Evolutionary conservation across 371 early-diverging fungal genomes (phyloP).

Genomic region (Nosema muscidifuracis): DNA sequence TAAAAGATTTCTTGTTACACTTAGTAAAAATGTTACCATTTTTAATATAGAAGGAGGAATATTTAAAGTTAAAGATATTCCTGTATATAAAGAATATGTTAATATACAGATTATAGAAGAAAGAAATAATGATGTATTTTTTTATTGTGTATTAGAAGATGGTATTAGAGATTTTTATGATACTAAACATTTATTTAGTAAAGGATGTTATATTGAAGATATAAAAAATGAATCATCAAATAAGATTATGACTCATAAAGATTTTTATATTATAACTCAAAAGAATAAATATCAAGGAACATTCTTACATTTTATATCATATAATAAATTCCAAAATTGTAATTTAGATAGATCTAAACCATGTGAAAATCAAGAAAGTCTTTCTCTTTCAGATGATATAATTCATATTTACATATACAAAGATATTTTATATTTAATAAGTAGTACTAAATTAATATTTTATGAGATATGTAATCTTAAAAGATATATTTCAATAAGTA

Average conservation of each 20-base stretch:
- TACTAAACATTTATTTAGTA: conserved; percentile 22
- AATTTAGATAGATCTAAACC: conserved; percentile 39
- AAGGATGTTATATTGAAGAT: conserved; percentile 13
- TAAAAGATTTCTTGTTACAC: conserved; percentile 32
- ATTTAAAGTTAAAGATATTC: conserved; percentile 17
- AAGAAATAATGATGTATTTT: conserved; percentile 31
- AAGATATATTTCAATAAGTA: conserved; percentile 32
- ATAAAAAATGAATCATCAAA: conserved; percentile 11
- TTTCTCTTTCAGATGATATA: conserved; percentile 8
- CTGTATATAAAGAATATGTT: conserved; percentile 34
- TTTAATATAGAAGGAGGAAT: conserved; percentile 36
- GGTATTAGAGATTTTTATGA: conserved; percentile 52
- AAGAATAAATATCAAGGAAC: conserved; percentile 28
- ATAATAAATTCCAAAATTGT: conserved; percentile 45
- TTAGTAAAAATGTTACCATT: conserved; percentile 31
- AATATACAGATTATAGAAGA: conserved; percentile 47
- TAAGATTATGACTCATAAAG: neutral
- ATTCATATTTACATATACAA: conserved; percentile 3
- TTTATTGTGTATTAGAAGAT: conserved; percentile 28
- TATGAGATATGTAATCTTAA: conserved; percentile 43
- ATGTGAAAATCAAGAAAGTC: conserved; percentile 47
- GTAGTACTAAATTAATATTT: conserved; percentile 10
- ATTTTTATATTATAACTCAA: conserved; percentile 11
- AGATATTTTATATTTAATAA: conserved; percentile 23
- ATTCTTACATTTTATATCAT: conserved; percentile 18